These are phyloP conservation scores for Zygosaccharomyces bailii DNA, from an alignment of 805 yeast species.

Conservation along the genomic window DNA sequence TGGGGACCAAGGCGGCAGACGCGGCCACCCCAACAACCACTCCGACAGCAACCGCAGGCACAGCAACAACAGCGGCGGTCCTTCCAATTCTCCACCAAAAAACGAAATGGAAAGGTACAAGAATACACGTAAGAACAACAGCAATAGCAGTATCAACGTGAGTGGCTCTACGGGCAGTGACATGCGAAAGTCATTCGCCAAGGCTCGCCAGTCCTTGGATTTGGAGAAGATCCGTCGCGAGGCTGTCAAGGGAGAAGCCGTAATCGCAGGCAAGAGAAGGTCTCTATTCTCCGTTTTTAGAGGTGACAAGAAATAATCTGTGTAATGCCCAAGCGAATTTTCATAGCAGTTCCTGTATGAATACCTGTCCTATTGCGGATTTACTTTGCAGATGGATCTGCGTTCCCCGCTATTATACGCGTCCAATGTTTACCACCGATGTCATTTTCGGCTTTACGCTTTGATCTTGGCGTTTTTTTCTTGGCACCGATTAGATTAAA, in stretches of 20 bases:
- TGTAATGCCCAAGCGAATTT: neutral
- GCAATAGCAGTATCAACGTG: slow-evolving; percentile 18
- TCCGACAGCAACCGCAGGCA: slow-evolving; percentile 12
- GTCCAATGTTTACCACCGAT: too few species aligned
- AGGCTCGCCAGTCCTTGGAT: slow-evolving; percentile 33
- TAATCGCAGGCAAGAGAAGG: slow-evolving; percentile 23
- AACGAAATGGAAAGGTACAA: slow-evolving; percentile 18
- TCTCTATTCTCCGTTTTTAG: slow-evolving; percentile 33
- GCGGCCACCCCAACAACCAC: slow-evolving; percentile 5
- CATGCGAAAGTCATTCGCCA: slow-evolving; percentile 24
- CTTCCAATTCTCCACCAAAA: slow-evolving; percentile 5
- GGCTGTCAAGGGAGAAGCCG: slow-evolving; percentile 17
- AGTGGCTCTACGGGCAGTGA: slow-evolving; percentile 14
- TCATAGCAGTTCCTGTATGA: neutral
- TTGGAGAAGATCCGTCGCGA: slow-evolving; percentile 30
- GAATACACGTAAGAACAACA: slow-evolving; percentile 16
- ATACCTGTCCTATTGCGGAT: neutral
- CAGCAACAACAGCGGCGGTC: slow-evolving; percentile 8
- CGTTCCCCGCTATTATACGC: neutral
- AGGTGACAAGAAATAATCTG: slow-evolving; percentile 20
- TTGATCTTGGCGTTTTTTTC: neutral
- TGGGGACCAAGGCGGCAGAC: slow-evolving; percentile 7
- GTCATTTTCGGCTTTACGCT: neutral
- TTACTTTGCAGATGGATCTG: neutral
- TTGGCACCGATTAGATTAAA: neutral